Conservation (phyloP, 2,329 filamentous ascomycete genomes). For the Clarireedia homoeocarpa region DNA sequence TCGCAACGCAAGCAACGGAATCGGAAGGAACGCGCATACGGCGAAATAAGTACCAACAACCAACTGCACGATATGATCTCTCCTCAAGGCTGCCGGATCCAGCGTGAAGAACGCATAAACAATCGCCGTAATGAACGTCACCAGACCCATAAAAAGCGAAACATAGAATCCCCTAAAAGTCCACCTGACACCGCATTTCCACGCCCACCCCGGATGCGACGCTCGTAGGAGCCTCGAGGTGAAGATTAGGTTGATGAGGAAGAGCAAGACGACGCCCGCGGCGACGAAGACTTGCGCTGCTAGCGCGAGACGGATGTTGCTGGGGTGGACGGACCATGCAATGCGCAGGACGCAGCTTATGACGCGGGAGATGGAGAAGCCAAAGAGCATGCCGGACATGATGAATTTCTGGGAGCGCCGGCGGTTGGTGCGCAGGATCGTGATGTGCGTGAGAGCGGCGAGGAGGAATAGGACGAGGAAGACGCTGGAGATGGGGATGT, state of each 20-base stretch:
- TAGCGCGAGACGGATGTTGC: neutral
- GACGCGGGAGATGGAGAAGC: constrained; percentile 49
- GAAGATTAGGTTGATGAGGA: constrained; percentile 70
- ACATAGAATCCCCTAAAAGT: constrained; percentile 40
- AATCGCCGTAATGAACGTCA: constrained; percentile 41
- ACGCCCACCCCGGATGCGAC: constrained; percentile 62
- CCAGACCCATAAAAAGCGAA: constrained; percentile 58
- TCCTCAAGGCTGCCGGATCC: constrained; percentile 55
- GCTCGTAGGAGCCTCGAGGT: constrained; percentile 66
- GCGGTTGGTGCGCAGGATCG: constrained; percentile 35
- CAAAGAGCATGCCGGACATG: constrained; percentile 49
- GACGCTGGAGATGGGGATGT: constrained; percentile 57
- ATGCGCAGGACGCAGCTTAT: constrained; percentile 39
- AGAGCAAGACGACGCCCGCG: constrained; percentile 55
- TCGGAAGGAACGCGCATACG: constrained; percentile 53
- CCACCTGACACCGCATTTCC: constrained; percentile 42
- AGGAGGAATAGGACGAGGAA: constrained; percentile 51
- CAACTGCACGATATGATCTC: constrained; percentile 34
- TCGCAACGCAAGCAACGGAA: constrained; percentile 35
- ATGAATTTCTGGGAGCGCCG: constrained; percentile 45
- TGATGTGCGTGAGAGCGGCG: constrained; percentile 50
- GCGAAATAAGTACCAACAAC: constrained; percentile 45
- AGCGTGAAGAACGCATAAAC: constrained; percentile 2
- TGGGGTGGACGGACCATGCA: constrained; percentile 31
- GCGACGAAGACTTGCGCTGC: constrained; percentile 8